Conservation (phyloP, 225 moss, liverwort and hornwort genomes). For the Bryum argenteum region DNA sequence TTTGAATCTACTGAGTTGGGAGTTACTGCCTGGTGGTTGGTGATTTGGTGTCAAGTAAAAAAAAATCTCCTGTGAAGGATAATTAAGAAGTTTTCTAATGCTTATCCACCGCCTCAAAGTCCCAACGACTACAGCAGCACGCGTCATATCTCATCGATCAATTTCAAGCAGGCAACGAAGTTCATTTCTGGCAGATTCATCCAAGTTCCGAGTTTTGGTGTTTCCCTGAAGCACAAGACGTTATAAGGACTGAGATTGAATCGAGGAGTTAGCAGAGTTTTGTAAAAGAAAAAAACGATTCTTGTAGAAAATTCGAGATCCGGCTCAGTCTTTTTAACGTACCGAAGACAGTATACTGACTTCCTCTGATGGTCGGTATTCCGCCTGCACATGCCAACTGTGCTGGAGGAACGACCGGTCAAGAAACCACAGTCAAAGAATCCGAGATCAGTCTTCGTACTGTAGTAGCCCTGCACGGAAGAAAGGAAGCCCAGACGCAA, state of each 20-base stretch:
- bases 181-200: no score
- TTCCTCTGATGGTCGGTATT: constrained; percentile 26
- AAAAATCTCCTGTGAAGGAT: constrained; percentile 9
- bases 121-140: background rate
- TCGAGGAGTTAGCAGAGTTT: no score
- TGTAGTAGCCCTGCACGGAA: constrained; percentile 8
- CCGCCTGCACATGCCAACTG: constrained; percentile 31
- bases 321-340: constrained; percentile 4
- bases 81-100: background rate
- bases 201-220: no score
- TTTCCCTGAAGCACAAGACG: no score
- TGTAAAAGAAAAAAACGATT: background rate
- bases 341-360: constrained; percentile 15
- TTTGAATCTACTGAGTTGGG: constrained; percentile 12
- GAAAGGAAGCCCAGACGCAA: constrained; percentile 14
- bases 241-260: no score
- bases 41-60: no score
- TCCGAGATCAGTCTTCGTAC: constrained; percentile 17
- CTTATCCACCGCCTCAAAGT: background rate
- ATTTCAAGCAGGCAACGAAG: no score
- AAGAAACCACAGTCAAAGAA: constrained; percentile 18
- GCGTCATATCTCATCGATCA: no score
- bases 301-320: constrained; percentile 12
- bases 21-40: background rate
- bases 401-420: constrained; percentile 29